Conservation (phyloP, 768 basidiomycete genomes). For the Coprinellus micaceus region DNA sequence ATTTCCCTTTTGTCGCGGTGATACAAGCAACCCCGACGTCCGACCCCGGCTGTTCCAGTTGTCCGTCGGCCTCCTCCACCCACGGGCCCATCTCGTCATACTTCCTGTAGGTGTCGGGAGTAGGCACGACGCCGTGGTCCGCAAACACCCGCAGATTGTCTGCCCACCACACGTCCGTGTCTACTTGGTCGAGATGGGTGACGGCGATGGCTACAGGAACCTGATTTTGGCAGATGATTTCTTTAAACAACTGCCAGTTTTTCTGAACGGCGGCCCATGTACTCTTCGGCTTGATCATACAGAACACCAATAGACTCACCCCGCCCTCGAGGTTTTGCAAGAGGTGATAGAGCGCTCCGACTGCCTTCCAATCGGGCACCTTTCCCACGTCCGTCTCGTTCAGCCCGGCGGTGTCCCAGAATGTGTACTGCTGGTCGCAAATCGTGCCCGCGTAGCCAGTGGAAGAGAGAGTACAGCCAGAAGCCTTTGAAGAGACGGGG, state of each 20-base stretch:
- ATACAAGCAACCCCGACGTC: slow-evolving; percentile 32
- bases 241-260: slow-evolving; percentile 35
- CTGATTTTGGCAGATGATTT: slow-evolving; percentile 32
- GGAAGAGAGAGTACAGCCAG: slow-evolving; percentile 34
- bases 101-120: too few relatives aligned
- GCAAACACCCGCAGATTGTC: too few relatives aligned
- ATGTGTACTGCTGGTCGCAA: slow-evolving; percentile 18
- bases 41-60: too few relatives aligned
- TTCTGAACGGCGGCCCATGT: slow-evolving; percentile 25
- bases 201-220: slow-evolving; percentile 37
- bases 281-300: slow-evolving; percentile 31
- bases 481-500: slow-evolving; percentile 26
- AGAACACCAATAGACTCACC: slow-evolving; percentile 36
- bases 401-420: slow-evolving; percentile 39
- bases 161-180: too few relatives aligned
- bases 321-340: slow-evolving; percentile 29
- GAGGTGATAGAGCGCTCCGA: slow-evolving; percentile 23
- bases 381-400: slow-evolving; percentile 28
- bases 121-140: too few relatives aligned
- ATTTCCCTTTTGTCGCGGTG: slow-evolving; percentile 31
- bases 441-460: slow-evolving; percentile 19
- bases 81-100: too few relatives aligned
- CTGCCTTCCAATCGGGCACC: slow-evolving; percentile 17
- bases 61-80: too few relatives aligned
- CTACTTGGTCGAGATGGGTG: slow-evolving; percentile 32